Evolutionary conservation across 2,329 filamentous ascomycete genomes (phyloP).

Genomic region (Sarocladiaceae sp.): DNA sequence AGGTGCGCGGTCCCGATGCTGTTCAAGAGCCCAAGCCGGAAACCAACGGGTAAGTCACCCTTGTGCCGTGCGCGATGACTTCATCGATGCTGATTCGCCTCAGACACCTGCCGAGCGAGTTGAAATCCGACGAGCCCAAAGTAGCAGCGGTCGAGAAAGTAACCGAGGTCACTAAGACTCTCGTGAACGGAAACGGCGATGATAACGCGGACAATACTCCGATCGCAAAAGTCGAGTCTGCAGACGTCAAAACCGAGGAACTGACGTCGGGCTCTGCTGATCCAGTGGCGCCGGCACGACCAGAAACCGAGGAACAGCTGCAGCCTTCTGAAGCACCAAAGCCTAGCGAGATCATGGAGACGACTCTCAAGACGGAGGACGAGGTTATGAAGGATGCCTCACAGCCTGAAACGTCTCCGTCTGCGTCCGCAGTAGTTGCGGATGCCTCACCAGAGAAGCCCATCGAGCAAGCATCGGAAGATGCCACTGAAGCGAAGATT

Average conservation of each 20-base stretch:
- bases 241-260: constrained; percentile 7
- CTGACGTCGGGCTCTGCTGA: constrained; percentile 8
- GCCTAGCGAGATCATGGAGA: neutral
- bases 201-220: neutral
- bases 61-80: neutral
- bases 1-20: neutral
- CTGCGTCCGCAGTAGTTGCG: neutral
- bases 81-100: constrained; percentile 2
- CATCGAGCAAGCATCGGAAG: constrained; percentile 8
- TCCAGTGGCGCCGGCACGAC: neutral
- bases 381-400: constrained; percentile 11
- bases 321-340: neutral
- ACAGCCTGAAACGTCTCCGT: constrained; percentile 12
- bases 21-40: constrained; percentile 9
- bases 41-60: constrained; percentile 9
- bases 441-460: neutral
- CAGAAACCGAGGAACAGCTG: neutral
- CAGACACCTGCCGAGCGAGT: constrained; percentile 1
- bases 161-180: constrained; percentile 9
- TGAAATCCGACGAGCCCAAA: constrained; percentile 1
- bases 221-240: neutral
- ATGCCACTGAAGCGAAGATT: constrained; percentile 11
- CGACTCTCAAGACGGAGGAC: neutral
- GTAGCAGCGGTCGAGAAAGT: neutral
- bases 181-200: neutral